These are phyloP conservation scores for Colletotrichum spaethianum DNA, from an alignment of 2,329 filamentous ascomycete genomes.

Conservation along the genomic window DNA sequence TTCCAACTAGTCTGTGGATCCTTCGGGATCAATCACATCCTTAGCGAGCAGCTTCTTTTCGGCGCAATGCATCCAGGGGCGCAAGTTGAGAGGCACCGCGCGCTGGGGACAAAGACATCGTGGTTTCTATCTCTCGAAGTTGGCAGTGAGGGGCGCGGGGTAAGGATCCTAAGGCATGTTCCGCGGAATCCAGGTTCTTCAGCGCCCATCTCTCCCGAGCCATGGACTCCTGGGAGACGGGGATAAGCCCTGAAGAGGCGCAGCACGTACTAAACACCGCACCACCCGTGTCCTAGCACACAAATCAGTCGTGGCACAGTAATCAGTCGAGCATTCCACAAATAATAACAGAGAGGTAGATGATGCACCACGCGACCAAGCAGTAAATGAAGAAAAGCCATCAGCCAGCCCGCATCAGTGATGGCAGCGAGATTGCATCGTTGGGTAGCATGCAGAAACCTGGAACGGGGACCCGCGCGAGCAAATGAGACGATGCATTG, in stretches of 20 bases:
- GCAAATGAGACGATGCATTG: background rate
- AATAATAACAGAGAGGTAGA: background rate
- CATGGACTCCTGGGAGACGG: background rate
- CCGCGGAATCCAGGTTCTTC: background rate
- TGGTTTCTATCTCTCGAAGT: background rate
- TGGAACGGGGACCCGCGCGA: background rate
- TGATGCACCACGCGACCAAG: constrained; percentile 3
- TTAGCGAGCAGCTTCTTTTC: background rate
- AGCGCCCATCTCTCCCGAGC: constrained; percentile 7
- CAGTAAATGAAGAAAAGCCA: background rate
- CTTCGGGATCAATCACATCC: background rate
- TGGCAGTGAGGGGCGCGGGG: background rate
- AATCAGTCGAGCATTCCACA: background rate
- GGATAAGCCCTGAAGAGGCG: constrained; percentile 13
- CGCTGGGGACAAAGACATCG: background rate
- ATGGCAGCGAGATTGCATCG: constrained; percentile 18
- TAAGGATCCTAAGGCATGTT: background rate
- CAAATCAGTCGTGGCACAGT: background rate
- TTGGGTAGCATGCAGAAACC: background rate
- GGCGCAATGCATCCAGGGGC: background rate
- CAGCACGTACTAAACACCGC: background rate
- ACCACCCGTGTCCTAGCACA: background rate
- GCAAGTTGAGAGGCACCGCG: background rate
- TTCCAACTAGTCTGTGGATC: constrained; percentile 7
- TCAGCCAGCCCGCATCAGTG: background rate